Evolutionary conservation across 2,329 filamentous ascomycete species (phyloP).

Genomic region (Nothophaeocryptopus gaeumannii): DNA sequence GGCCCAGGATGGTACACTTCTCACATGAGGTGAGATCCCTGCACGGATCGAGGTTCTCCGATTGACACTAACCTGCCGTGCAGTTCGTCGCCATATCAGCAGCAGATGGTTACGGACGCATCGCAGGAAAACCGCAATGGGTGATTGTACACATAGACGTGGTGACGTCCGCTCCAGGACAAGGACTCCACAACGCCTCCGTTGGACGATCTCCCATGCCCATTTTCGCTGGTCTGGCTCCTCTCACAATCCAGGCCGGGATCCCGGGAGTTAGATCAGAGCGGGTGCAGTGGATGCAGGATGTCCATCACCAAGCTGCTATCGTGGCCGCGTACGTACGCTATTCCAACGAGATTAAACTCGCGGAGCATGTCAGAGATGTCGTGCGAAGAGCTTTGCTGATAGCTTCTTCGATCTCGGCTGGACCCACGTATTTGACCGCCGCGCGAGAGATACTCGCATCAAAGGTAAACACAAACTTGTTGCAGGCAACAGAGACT

Average conservation of each 20-base stretch:
- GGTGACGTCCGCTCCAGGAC: conserved; percentile 72
- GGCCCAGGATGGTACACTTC: conserved; percentile 69
- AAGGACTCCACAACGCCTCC: conserved; percentile 72
- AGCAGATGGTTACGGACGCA: conserved; percentile 71
- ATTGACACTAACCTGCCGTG: neutral
- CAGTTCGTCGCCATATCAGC: conserved; percentile 79
- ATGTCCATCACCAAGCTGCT: conserved; percentile 71
- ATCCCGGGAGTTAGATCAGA: conserved; percentile 69
- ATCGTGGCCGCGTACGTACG: conserved; percentile 78
- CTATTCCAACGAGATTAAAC: conserved; percentile 74
- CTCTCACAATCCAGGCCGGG: conserved; percentile 66
- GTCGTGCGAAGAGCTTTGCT: conserved; percentile 77
- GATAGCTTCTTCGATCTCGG: conserved; percentile 69
- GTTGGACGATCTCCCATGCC: conserved; percentile 68
- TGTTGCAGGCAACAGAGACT: conserved; percentile 54
- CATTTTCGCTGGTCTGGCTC: conserved; percentile 71
- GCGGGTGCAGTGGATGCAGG: conserved; percentile 79
- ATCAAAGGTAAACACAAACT: conserved; percentile 52
- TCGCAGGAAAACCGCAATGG: conserved; percentile 66
- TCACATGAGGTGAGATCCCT: conserved; percentile 62
- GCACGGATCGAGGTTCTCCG: neutral
- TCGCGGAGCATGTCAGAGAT: conserved; percentile 76
- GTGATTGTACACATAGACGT: conserved; percentile 77
- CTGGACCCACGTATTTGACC: conserved; percentile 72
- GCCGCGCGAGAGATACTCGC: conserved; percentile 75